phyloP scores from a whole-genome alignment of 495 filamentous ascomycete genomes.

The Penicillium salamii region DNA sequence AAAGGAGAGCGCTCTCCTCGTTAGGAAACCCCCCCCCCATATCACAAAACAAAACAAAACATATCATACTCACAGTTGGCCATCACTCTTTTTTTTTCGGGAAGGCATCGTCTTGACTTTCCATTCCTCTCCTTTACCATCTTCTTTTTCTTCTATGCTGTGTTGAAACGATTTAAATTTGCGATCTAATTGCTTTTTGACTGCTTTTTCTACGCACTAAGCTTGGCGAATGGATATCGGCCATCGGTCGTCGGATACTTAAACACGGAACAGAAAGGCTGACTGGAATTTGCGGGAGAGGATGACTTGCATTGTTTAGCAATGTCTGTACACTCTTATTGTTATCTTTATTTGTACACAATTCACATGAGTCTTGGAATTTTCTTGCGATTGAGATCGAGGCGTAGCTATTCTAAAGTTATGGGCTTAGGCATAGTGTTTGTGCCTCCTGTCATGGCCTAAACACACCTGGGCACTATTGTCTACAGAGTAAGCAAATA shows the following conservation, averaged over 20 bases:
- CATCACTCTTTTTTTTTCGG: not conserved
- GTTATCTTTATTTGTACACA: slow-evolving; percentile 15
- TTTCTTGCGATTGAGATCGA: not conserved
- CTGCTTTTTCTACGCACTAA: slow-evolving; percentile 1
- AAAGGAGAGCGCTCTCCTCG: not conserved
- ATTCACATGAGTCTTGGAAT: slow-evolving; percentile 3
- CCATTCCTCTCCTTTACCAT: not conserved
- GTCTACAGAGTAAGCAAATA: no score
- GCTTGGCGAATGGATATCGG: slow-evolving; percentile 18
- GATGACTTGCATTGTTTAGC: slow-evolving; percentile 16
- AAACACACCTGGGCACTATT: no score
- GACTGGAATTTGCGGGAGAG: slow-evolving; percentile 4
- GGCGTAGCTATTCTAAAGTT: no score
- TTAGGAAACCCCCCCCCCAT: no score
- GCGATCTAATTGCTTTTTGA: not conserved
- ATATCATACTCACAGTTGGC: slow-evolving; percentile 1
- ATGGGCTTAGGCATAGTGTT: no score
- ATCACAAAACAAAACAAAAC: not conserved
- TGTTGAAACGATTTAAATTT: not conserved
- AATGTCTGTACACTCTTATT: slow-evolving; percentile 2
- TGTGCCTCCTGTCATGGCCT: no score
- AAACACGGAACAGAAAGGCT: not conserved
- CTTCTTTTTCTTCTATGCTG: not conserved
- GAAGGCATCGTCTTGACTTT: not conserved
- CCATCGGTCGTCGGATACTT: slow-evolving; percentile 1